phyloP scores from a whole-genome alignment of 108 stramenopile genomes.

The Fragilaria radians region DNA sequence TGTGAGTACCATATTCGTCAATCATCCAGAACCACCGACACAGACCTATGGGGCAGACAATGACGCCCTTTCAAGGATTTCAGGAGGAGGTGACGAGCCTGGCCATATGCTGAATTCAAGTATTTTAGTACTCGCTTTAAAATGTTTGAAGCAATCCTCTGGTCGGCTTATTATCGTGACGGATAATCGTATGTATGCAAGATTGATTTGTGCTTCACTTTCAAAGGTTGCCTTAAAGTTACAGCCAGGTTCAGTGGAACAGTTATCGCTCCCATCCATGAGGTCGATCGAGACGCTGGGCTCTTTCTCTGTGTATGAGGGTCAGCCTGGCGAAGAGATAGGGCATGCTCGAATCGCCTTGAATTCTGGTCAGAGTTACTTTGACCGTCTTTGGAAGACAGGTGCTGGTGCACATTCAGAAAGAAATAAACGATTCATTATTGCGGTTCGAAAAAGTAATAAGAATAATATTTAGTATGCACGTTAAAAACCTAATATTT shows the following conservation, averaged over 20 bases:
- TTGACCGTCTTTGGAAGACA: constrained; percentile 81
- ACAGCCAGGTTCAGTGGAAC: constrained; percentile 9
- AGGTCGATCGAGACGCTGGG: constrained; percentile 18
- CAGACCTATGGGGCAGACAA: constrained; percentile 59
- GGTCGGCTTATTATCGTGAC: constrained; percentile 68
- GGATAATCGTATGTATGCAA: constrained; percentile 71
- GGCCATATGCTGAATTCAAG: constrained; percentile 71
- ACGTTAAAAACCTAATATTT: no score
- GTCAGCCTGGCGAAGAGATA: constrained; percentile 51
- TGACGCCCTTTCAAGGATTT: constrained; percentile 19
- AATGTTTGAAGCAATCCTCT: constrained; percentile 27
- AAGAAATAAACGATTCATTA: constrained; percentile 41
- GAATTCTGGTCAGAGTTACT: constrained; percentile 56
- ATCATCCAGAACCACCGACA: constrained; percentile 86
- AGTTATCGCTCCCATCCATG: constrained; percentile 5
- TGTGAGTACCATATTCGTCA: constrained; percentile 60
- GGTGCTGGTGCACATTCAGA: constrained; percentile 77
- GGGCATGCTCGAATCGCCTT: constrained; percentile 32
- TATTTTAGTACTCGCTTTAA: constrained; percentile 37
- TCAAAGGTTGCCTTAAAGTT: constrained; percentile 26
- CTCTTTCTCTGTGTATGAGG: constrained; percentile 41
- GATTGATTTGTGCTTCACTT: constrained; percentile 56
- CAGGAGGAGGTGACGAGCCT: constrained; percentile 52
- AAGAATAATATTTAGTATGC: background rate
- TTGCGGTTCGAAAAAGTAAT: constrained; percentile 18